Percentiles rank a stretch among this genome's conserved stretches.
Conservation (phyloP, 1,284 basidiomycete species). For the Puccinia polysora region DNA sequence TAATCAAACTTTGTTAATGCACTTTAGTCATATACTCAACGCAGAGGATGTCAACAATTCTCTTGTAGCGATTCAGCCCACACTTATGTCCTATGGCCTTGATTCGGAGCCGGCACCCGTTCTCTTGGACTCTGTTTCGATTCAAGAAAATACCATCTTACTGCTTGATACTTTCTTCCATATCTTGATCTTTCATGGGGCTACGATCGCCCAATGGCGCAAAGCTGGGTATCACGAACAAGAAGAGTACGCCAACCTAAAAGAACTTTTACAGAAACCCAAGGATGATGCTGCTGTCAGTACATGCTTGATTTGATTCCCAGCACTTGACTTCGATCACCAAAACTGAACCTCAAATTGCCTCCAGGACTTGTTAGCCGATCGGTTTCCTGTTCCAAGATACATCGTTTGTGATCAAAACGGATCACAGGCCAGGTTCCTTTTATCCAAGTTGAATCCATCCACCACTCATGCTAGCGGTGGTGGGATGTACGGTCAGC, state of each 20-base stretch:
- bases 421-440: conserved; percentile 93
- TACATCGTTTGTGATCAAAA: conserved; percentile 98
- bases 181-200: conserved; percentile 98
- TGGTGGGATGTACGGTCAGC: conserved; percentile 46
- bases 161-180: conserved; percentile 99
- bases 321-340: no score
- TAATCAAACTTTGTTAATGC: conserved; percentile 30
- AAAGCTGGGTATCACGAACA: conserved; percentile 99
- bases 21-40: conserved; percentile 79
- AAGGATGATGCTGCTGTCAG: conserved; percentile 59
- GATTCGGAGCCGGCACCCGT: conserved; percentile 86
- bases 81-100: conserved; percentile 96
- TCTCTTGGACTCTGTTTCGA: conserved; percentile 92
- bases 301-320: not conserved
- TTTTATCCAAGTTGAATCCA: conserved; percentile 92
- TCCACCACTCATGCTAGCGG: conserved; percentile 94
- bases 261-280: conserved; percentile 83
- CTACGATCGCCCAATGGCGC: conserved; percentile 93
- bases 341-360: no score
- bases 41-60: conserved; percentile 99
- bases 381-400: conserved; percentile 92
- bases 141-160: conserved; percentile 92
- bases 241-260: conserved; percentile 98
- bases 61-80: conserved; percentile 99
- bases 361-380: conserved; percentile 88